Evolutionary conservation across 2,329 filamentous ascomycete species (phyloP), one percentile per base, ranked within the genome.

Genomic region (Fusarium sp.): DNA sequence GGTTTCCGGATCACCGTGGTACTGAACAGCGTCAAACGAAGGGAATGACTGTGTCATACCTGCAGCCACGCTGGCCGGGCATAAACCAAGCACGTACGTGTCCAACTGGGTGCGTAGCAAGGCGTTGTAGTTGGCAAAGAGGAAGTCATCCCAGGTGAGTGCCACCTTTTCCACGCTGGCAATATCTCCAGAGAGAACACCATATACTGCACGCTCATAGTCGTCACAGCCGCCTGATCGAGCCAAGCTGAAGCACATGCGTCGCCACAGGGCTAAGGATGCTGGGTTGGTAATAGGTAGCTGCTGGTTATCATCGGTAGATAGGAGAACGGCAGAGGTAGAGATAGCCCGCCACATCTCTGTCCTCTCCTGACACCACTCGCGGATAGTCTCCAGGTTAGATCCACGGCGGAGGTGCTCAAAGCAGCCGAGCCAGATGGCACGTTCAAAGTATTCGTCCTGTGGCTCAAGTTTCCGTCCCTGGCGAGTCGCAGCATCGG

Each of bases 351-450:
- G 91, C 96, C 96, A 99, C 70, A 92, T 90, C 84, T 98, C 95
- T 11, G 94, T 94, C 68, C 94, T 90, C 77, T 96, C 93, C 56
- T 92, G 86, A 78, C 95, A 97, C 94, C 95, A 98, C 58, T 95
- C 93, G 64, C 91, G 90, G 72, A 98, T 93, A 40, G 93, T 90
- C 10, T 89, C 84, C 84, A 93, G 90, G 70, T 88, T 91, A 74
- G 91, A 92, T n/a, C 97, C 97, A 54, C 95, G 91, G 58, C 96
- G 91, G 62, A 99, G 87, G 86, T 98, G 94, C 81, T 98, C 95
- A 86, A 95, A 98, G 83, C 94, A 97, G n/a, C 94, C 93, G 70
- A 95, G 88, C 95, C 97, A 98, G 56, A 97, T 94, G 4, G 95
- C 93, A 63, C 93, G 91, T 84, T 99, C 97, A 72, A 96, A 97